phyloP scores from a whole-genome alignment of 1,284 basidiomycete species.

The Cryptococcus maquisensis region DNA sequence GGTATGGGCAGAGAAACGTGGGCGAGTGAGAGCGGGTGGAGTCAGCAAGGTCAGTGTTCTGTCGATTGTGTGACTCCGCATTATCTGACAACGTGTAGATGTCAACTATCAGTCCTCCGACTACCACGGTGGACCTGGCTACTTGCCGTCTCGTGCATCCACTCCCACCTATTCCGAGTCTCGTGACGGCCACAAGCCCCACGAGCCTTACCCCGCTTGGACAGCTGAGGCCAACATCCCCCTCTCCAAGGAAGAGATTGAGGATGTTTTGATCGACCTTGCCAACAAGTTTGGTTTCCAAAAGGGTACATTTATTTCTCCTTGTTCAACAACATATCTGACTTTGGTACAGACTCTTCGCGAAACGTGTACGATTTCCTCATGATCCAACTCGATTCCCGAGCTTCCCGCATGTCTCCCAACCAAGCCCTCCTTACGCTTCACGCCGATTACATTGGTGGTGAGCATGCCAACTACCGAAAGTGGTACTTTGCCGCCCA shows the following conservation, averaged over 20 bases:
- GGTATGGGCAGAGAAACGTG: constrained; percentile 47
- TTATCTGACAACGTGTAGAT: neutral
- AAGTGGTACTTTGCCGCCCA: constrained; percentile 99
- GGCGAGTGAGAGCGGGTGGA: constrained; percentile 45
- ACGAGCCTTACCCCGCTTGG: constrained; percentile 72
- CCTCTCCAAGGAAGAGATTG: constrained; percentile 96
- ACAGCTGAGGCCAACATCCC: constrained; percentile 86
- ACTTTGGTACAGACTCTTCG: constrained; percentile 52
- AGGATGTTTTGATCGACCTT: constrained; percentile 96
- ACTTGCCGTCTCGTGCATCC: constrained; percentile 45
- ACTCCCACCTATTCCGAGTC: constrained; percentile 49
- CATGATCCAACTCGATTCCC: constrained; percentile 96
- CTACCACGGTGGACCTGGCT: constrained; percentile 38
- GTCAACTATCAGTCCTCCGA: constrained; percentile 33
- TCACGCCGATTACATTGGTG: constrained; percentile 98
- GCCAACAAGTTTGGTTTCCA: constrained; percentile 99
- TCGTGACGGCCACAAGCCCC: constrained; percentile 57
- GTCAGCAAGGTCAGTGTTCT: constrained; percentile 52
- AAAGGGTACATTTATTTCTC: constrained; percentile 62
- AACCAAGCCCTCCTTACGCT: constrained; percentile 91
- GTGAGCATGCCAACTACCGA: constrained; percentile 92
- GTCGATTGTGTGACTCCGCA: constrained; percentile 41
- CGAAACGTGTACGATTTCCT: constrained; percentile 84
- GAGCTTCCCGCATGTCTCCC: constrained; percentile 95
- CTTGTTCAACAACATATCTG: neutral